A percentile compares a stretch with the other conserved stretches of the same genome.
Conservation (phyloP, 176 grass and related monocot species). For the Oryza glumipatula region DNA sequence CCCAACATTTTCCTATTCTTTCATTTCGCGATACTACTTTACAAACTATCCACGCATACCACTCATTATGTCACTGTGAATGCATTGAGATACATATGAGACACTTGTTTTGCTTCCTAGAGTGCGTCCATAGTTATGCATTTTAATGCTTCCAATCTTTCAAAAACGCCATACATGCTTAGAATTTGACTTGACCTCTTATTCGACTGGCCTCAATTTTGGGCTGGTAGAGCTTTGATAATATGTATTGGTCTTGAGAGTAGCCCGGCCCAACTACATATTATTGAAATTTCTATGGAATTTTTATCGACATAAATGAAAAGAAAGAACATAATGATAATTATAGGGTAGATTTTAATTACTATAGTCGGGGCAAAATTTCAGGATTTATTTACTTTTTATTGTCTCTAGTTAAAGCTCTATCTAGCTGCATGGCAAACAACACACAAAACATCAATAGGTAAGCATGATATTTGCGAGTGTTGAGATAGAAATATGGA, state of each 20-base stretch:
- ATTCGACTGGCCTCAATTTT: background rate
- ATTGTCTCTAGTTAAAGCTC: background rate
- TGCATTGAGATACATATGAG: background rate
- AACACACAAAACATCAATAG: background rate
- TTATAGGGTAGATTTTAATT: background rate
- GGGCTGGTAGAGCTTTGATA: background rate
- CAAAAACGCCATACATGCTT: background rate
- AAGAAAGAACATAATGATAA: background rate
- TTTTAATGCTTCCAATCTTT: background rate
- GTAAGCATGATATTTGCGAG: background rate
- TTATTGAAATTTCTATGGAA: background rate
- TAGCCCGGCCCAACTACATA: background rate
- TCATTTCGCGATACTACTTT: background rate
- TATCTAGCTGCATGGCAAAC: background rate
- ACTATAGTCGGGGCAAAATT: background rate
- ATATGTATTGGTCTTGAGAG: background rate
- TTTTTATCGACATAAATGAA: background rate
- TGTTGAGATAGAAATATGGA: background rate
- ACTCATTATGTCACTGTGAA: background rate
- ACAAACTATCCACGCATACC: background rate
- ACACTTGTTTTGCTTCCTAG: background rate
- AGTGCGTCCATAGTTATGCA: background rate
- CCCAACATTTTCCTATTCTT: background rate
- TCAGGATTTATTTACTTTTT: background rate
- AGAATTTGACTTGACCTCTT: background rate